Conservation (phyloP, 2,329 filamentous ascomycete genomes). For the Erysiphe pulchra region DNA sequence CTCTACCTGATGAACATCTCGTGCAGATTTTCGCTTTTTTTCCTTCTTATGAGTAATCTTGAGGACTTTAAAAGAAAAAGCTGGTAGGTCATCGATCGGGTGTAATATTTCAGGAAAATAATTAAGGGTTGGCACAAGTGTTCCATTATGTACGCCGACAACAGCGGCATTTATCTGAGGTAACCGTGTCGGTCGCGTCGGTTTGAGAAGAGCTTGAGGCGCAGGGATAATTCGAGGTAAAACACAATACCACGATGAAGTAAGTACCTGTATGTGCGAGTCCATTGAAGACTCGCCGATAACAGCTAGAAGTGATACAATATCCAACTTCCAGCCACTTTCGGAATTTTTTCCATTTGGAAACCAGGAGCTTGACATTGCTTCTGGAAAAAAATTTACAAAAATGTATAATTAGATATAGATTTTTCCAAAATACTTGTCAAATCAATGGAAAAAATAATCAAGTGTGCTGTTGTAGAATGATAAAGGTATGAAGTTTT, state of each 20-base stretch:
- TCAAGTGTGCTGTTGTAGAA: no score
- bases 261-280: constrained; percentile 30
- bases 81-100: constrained; percentile 22
- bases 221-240: constrained; percentile 35
- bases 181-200: constrained; percentile 26
- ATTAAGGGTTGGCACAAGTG: constrained; percentile 26
- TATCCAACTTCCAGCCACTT: constrained; percentile 28
- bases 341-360: constrained; percentile 16
- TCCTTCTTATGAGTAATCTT: constrained; percentile 19
- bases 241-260: constrained; percentile 28
- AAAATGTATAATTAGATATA: no score
- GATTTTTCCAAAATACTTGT: no score
- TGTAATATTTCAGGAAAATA: constrained; percentile 37
- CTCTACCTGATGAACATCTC: neutral
- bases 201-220: constrained; percentile 33
- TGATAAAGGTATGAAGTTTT: no score
- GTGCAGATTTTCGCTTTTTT: neutral
- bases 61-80: constrained; percentile 23
- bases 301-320: constrained; percentile 35
- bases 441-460: no score
- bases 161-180: constrained; percentile 28
- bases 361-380: constrained; percentile 16
- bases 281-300: constrained; percentile 33
- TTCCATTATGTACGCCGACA: constrained; percentile 31
- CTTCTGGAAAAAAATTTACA: no score